These are phyloP conservation scores for Hebeloma cylindrosporum DNA, from an alignment of 768 basidiomycete species.

Conservation along the genomic window DNA sequence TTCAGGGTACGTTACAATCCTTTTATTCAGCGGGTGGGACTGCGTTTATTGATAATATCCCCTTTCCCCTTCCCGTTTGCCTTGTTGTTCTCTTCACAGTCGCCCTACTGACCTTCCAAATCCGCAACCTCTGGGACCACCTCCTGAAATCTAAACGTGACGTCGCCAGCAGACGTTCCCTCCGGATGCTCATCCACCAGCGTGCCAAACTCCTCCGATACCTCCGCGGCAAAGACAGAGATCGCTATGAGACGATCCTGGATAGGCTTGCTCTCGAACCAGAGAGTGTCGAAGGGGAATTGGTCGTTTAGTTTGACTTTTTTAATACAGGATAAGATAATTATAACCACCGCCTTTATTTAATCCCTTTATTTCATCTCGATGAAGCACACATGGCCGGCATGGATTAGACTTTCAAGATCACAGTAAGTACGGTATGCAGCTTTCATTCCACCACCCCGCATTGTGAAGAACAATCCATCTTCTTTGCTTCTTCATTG, in stretches of 20 bases:
- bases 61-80: not conserved
- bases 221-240: conserved; percentile 59
- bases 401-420: not conserved
- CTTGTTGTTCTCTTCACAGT: conserved; percentile 43
- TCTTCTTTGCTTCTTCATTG: too few species aligned
- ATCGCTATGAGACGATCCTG: conserved; percentile 74
- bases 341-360: not conserved
- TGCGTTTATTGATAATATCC: not conserved
- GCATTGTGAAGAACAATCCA: conserved; percentile 1
- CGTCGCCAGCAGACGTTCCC: conserved; percentile 70
- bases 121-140: conserved; percentile 81
- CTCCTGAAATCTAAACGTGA: conserved; percentile 69
- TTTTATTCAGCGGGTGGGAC: not conserved
- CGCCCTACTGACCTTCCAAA: conserved; percentile 82
- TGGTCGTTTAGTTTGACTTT: conserved; percentile 55
- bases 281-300: conserved; percentile 84
- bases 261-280: conserved; percentile 75
- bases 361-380: not conserved
- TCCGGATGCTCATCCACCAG: conserved; percentile 78
- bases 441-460: not conserved
- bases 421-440: not conserved
- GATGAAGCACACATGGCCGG: too few species aligned
- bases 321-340: not conserved
- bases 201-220: conserved; percentile 84
- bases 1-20: conserved; percentile 67